A percentile compares a stretch with the other conserved stretches of the same genome.
Conservation (phyloP, 1,284 basidiomycete species). For the Cerioporus squamosus region DNA sequence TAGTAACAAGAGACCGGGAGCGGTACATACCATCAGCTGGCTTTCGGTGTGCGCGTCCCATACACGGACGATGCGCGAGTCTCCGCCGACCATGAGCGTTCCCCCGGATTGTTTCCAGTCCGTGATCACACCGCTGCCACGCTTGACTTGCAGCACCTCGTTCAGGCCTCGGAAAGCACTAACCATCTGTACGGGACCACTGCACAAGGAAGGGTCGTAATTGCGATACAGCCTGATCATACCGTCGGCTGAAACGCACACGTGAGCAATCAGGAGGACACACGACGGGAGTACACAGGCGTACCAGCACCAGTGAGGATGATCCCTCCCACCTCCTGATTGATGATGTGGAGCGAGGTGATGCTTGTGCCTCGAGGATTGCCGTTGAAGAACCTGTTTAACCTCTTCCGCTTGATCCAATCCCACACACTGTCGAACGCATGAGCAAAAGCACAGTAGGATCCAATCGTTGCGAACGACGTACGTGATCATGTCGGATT, state of each 20-base stretch:
- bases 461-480: conserved; percentile 29
- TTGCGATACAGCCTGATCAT: conserved; percentile 92
- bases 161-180: conserved; percentile 92
- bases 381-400: conserved; percentile 90
- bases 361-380: conserved; percentile 85
- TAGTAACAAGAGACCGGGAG: neutral
- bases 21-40: conserved; percentile 70
- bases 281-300: conserved; percentile 27
- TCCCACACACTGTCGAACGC: conserved; percentile 80
- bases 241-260: conserved; percentile 74
- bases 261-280: neutral
- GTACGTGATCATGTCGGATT: conserved; percentile 86
- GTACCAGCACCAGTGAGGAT: conserved; percentile 87
- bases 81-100: conserved; percentile 87
- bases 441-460: neutral
- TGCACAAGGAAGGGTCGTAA: conserved; percentile 73
- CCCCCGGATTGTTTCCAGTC: conserved; percentile 96
- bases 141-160: conserved; percentile 74
- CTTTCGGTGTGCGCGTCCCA: conserved; percentile 97
- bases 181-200: conserved; percentile 81
- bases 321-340: conserved; percentile 93
- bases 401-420: conserved; percentile 81
- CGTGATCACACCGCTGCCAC: conserved; percentile 84
- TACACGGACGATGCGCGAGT: conserved; percentile 86
- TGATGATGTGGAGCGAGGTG: conserved; percentile 92